Evolutionary conservation across 257 asterid genomes (phyloP).

Genomic region (Nicotiana benthamiana): DNA sequence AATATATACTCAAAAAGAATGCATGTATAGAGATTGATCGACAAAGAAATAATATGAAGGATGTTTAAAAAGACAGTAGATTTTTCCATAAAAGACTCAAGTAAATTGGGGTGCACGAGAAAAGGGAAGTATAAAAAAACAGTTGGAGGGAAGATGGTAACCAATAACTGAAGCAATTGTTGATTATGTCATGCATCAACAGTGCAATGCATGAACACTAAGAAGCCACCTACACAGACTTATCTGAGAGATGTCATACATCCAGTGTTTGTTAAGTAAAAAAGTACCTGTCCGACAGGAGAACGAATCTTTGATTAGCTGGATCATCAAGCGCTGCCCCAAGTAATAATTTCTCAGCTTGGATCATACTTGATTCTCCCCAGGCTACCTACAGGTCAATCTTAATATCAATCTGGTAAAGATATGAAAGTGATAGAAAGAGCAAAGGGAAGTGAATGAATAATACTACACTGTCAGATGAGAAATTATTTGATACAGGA

Average conservation of each 20-base stretch:
- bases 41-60: neutral
- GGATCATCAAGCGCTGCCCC: slow-evolving; percentile 81
- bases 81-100: neutral
- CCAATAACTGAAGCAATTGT: neutral
- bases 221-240: neutral
- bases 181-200: neutral
- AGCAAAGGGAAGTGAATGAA: neutral
- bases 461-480: neutral
- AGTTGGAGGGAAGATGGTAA: neutral
- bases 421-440: neutral
- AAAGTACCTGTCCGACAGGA: slow-evolving; percentile 84
- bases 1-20: neutral
- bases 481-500: neutral
- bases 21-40: neutral
- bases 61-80: neutral
- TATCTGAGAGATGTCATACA: neutral
- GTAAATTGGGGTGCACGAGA: neutral
- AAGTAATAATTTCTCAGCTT: slow-evolving; percentile 87
- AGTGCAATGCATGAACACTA: neutral
- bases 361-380: slow-evolving; percentile 98
- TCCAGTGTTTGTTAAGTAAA: neutral
- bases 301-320: slow-evolving; percentile 88
- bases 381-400: slow-evolving; percentile 74
- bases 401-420: slow-evolving; percentile 25
- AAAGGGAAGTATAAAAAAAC: neutral